phyloP scores from a whole-genome alignment of 78 protist genomes.

The Tieghemostelium lacteum region DNA sequence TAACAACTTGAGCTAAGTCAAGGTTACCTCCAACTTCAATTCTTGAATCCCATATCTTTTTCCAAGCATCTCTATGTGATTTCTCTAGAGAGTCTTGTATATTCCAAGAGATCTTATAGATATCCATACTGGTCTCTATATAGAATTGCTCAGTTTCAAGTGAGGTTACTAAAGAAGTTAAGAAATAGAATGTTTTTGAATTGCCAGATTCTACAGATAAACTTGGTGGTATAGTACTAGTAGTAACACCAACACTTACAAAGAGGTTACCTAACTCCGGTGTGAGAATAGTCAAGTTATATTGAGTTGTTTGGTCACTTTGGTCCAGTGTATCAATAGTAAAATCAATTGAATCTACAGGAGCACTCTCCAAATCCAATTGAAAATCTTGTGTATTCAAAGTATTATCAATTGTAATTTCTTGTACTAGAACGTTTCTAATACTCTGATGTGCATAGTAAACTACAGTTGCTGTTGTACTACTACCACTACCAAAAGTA shows the following conservation, averaged over 20 bases:
- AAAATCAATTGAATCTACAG: not conserved
- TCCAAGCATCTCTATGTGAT: constrained; percentile 31
- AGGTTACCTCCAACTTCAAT: constrained; percentile 67
- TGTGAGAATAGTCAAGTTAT: not conserved
- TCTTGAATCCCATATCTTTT: constrained; percentile 37
- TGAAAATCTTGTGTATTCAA: not conserved
- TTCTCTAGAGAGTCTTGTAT: not conserved
- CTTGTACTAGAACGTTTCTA: constrained; percentile 44
- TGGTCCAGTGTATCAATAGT: not conserved
- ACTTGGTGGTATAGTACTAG: not conserved
- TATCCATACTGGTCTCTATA: not conserved
- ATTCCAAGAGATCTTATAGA: not conserved
- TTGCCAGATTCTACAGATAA: not conserved
- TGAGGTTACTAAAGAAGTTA: constrained; percentile 4
- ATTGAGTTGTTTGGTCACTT: not conserved
- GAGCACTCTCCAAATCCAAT: not conserved
- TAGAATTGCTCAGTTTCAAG: constrained; percentile 1
- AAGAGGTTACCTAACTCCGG: constrained; percentile 19
- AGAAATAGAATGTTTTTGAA: not conserved
- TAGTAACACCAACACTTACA: constrained; percentile 9
- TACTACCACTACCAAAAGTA: not conserved
- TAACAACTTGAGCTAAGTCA: constrained; percentile 37
- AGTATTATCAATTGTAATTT: constrained; percentile 45
- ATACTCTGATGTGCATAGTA: constrained; percentile 42
- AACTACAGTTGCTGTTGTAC: not conserved